Evolutionary conservation across 768 basidiomycete genomes (phyloP), one percentile per base, ranked within the genome.

Genomic region (Hericium alpestre): DNA sequence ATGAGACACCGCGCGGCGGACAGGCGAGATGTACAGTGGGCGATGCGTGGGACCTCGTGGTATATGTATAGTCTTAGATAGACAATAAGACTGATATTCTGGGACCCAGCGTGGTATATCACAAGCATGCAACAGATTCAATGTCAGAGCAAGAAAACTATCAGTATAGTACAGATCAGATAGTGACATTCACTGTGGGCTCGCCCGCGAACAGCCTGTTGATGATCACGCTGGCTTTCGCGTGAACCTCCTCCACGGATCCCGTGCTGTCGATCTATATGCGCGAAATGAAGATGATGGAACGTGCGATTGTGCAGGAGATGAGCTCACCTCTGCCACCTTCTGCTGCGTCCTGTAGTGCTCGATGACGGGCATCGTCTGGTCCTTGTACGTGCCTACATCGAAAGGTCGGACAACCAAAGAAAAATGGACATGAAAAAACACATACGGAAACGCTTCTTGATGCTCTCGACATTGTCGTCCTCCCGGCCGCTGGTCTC

Each of bases 401-500:
- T 8, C 41, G 18, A 47, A 12, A 15, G 9, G 11, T 20, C 38
- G 43, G 1, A 46, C 37, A 15, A 43, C 12, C 2, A 12, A 27
- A 18, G 2, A 11, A 5, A 15, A 41, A 37, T 41, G 13, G 7
- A 38, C 38, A 18, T 2, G 5, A 22, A 10, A 2, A 37, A 13
- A 18, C 12, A 77, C 86, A 18, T 67, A 89, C 93, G 75, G 76
- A 98, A 97, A n/a, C 96, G 88, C 72, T 98, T 99, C 73, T 81
- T 87, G 72, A 99, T 95, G 68, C 85, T 92, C 70, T 95, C 92
- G 12, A 74, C 76, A 67, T 99, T 99, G 69, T 99, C 96, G 65
- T 99, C 96, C 65, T 93, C 94, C 13, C 96, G 79, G 15, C 96
- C 95, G 56, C 88, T 91, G 0, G 94, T 98, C 77, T 97, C 87